These are phyloP conservation scores for Globisporangium alternatum DNA, from an alignment of 352 stramenopile genomes.

Conservation along the genomic window DNA sequence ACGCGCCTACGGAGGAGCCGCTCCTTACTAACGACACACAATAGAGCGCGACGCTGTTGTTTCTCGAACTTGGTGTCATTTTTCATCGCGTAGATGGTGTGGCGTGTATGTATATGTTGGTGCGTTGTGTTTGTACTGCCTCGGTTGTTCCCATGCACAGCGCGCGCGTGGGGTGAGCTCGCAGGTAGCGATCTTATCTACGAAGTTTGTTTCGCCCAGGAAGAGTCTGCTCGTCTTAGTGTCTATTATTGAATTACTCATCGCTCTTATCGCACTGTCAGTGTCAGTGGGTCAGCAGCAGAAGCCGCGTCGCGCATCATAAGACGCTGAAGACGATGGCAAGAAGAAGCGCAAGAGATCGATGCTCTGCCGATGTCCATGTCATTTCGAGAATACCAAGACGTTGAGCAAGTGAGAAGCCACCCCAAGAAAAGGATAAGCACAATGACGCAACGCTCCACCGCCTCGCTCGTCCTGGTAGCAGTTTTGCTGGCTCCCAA, in stretches of 20 bases:
- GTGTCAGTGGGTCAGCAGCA: neutral
- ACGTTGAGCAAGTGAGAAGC: neutral
- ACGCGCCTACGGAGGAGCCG: conserved; percentile 2
- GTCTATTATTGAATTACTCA: neutral
- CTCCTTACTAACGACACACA: conserved; percentile 3
- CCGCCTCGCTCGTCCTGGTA: neutral
- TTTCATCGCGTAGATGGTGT: neutral
- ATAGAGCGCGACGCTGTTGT: neutral
- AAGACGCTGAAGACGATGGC: neutral
- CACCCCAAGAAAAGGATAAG: neutral
- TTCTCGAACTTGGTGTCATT: neutral
- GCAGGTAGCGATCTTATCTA: neutral
- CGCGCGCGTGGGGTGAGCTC: too few species aligned
- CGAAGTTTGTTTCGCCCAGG: neutral
- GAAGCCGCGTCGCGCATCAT: neutral
- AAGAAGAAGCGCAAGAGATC: neutral
- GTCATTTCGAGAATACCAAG: neutral
- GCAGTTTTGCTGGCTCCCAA: neutral
- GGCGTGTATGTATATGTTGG: neutral
- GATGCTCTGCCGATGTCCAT: too few species aligned
- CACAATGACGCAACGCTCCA: neutral
- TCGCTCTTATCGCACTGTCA: neutral
- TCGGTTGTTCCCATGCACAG: neutral
- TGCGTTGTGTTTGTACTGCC: neutral
- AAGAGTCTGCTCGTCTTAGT: neutral